Base-by-base conservation (phyloP, 176 grass and related monocot species). In the Elymus sibiricus region DNA sequence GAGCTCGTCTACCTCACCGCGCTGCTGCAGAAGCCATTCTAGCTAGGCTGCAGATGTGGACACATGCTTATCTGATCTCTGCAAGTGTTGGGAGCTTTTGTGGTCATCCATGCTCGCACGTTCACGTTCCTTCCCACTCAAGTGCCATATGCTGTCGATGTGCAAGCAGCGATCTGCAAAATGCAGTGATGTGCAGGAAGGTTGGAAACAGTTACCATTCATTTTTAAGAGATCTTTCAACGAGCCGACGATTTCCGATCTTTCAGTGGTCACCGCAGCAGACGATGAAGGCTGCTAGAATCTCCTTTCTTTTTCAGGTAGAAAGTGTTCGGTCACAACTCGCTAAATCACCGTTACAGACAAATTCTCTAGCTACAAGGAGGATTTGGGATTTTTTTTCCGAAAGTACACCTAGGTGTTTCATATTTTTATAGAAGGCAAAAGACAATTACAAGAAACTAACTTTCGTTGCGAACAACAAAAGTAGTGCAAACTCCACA, bases 1-100 rank as follows among this genome's bases (percentile, higher is more conserved):
- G 84, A 92, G 73, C 77, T 95, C 3, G 74, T 98, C 16, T 95
- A 94, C 85, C 91, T 98, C 74, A 98, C 95, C 19, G 89, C 95
- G 24, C 84, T 98, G 80, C 89, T 98, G 60, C 95, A 98, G 73
- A 98, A 98, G 66, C 93, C 95, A 27, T 70, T 89, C 22, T 76
- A 76, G 44, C 4, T 27, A 19, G 15, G 8, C 8, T 76, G 71
- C 24, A 29, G 70, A 72, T 25, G 5, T 49, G 15, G 22, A 42
- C 22, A 37, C 49, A 61, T 24, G n/a, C 58, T 61, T 56, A 22
- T 56, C 53, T 56, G 21, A 70, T 70, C 9, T 39, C 34, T 70
- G 34, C 34, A 11, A 70, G 17, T 22, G 35, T 34, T 39, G 67
- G 7, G 19, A 70, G 34, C 66, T 69, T 15, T 42, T 42, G 37